These are phyloP conservation scores for Magnaporthiopsis rhizophila DNA, from an alignment of 2,329 filamentous ascomycete genomes.

Conservation along the genomic window DNA sequence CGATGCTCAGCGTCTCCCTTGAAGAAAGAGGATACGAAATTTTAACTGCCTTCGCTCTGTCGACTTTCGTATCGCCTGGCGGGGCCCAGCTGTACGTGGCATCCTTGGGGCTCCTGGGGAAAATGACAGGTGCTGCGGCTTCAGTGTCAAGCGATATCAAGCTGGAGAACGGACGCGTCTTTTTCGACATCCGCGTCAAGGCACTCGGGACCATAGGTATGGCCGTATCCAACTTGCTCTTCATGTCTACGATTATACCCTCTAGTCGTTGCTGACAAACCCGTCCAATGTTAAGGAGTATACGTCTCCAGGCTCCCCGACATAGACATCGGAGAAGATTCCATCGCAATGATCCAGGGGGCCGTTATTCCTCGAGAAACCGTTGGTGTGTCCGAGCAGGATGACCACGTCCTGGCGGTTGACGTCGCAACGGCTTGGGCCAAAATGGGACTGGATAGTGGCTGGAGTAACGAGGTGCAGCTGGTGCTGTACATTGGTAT, in stretches of 20 bases:
- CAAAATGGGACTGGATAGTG: constrained; percentile 58
- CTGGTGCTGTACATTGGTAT: constrained; percentile 51
- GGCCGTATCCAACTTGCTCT: constrained; percentile 12
- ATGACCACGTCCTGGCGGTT: constrained; percentile 60
- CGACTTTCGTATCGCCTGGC: constrained; percentile 46
- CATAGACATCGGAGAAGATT: constrained; percentile 52
- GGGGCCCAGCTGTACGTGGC: constrained; percentile 46
- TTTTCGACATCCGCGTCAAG: constrained; percentile 64
- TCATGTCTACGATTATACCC: not conserved
- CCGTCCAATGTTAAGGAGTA: constrained; percentile 42
- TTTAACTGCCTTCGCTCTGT: constrained; percentile 63
- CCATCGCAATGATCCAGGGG: constrained; percentile 69
- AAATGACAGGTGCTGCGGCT: constrained; percentile 85
- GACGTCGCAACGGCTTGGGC: constrained; percentile 73
- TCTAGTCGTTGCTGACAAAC: not conserved
- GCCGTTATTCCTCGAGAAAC: constrained; percentile 59
- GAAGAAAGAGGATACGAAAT: constrained; percentile 69
- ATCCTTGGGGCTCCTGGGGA: constrained; percentile 69
- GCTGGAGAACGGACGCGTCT: constrained; percentile 45
- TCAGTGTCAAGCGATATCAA: constrained; percentile 55
- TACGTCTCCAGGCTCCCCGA: constrained; percentile 65
- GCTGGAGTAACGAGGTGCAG: constrained; percentile 74
- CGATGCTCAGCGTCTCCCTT: constrained; percentile 56
- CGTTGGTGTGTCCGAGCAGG: constrained; percentile 47
- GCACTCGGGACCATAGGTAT: constrained; percentile 67